Evolutionary conservation across 257 asterid genomes (phyloP).

Genomic region (Leptodermis oblonga): DNA sequence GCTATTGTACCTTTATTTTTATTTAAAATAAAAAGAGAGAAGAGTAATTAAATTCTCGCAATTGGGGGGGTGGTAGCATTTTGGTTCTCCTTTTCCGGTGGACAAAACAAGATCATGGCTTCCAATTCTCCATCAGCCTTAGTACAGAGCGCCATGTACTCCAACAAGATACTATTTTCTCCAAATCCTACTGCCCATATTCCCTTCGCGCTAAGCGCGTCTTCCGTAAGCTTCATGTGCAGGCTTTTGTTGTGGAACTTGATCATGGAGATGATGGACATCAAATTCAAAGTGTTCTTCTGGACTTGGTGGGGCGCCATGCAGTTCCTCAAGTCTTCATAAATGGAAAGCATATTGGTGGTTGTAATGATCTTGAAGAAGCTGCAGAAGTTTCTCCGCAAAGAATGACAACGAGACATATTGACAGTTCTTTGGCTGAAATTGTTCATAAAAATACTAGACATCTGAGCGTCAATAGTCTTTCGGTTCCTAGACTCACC

Average conservation of each 20-base stretch:
- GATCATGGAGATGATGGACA: constrained; percentile 94
- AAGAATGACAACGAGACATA: constrained; percentile 25
- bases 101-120: constrained; percentile 50
- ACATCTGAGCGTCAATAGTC: not conserved
- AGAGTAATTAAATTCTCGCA: no score
- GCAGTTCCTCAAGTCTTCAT: constrained; percentile 96
- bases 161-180: constrained; percentile 83
- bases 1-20: no score
- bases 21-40: no score
- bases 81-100: constrained; percentile 36
- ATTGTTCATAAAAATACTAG: not conserved
- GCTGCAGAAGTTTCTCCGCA: constrained; percentile 36
- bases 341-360: constrained; percentile 94
- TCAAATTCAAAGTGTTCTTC: constrained; percentile 69
- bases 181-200: constrained; percentile 96
- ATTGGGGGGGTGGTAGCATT: constrained; percentile 45
- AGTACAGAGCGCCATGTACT: constrained; percentile 77
- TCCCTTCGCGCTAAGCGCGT: constrained; percentile 62
- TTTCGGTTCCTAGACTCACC: not conserved
- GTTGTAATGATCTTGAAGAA: constrained; percentile 63
- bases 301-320: constrained; percentile 72
- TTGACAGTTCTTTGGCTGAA: not conserved
- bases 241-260: constrained; percentile 88
- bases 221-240: constrained; percentile 65
- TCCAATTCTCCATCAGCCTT: constrained; percentile 83